Base-by-base conservation (phyloP, 345 rosid species). In the Lepidium sativum region DNA sequence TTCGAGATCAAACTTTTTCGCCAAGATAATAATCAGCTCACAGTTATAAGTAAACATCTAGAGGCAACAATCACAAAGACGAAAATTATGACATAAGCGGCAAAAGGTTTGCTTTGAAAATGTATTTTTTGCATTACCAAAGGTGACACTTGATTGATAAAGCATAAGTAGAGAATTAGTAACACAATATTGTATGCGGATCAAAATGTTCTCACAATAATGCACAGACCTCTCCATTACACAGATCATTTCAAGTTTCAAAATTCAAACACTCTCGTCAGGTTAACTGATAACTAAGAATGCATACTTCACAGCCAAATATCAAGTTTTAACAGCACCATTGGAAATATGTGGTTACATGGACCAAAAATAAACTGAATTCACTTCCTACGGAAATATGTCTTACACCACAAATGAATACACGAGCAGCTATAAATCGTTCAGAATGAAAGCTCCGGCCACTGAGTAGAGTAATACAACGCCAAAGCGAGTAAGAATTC, bases 211-310 rank as follows among this genome's bases (percentile, higher is more conserved):
- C 40, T 14, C 53, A 11, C n/a, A 31, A 21, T 2, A 1, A 15
- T 25, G 17, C 17, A 57, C 50, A 17, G n/a, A 10, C 4, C 63
- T 40, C 33, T 6, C 5, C 29, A 12, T 18, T 11, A 45, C 51
- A 45, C 38, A 34, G 14, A 54, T 54, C 58, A 63, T 35, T 8
- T 54, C 52, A 63, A 70, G 56, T 23, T 20, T 44, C 23, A 60
- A 34, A 18, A 21, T 20, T 21, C 4, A n/a, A 63, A 20, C 52
- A 45, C 34, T 54, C 37, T 40, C n/a, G 11, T 55, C 8, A 47
- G 43, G 48, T 31, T 21, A 37, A 53, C 58, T 29, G 51, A 37
- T 35, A 53, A 9, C 49, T 53, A 61, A 18, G 37, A 69, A 60
- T 29, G 52, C 66, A 51, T 49, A 50, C 52, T 68, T 59, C 2